A percentile compares a stretch with the other conserved stretches of the same genome.
phyloP scores from a whole-genome alignment of 1,284 basidiomycete species.

The Papiliotrema flavescens region DNA sequence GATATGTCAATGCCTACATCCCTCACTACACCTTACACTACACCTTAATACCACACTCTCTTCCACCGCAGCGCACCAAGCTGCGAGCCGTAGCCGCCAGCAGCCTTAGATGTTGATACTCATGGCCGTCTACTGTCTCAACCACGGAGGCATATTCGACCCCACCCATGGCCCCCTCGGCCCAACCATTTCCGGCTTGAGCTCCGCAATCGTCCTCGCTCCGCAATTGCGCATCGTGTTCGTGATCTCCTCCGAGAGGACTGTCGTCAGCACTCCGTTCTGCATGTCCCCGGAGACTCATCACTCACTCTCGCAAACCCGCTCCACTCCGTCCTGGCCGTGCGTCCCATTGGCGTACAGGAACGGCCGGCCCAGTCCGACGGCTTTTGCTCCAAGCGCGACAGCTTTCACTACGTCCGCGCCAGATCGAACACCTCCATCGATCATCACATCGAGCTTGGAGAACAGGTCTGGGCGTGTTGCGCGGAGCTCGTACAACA shows the following conservation, averaged over 20 bases:
- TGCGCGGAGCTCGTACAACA: conserved; percentile 51
- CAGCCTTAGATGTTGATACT: no score
- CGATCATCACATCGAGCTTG: conserved; percentile 55
- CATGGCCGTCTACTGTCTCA: not conserved
- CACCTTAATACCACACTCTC: no score
- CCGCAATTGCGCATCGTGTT: conserved; percentile 55
- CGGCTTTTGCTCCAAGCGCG: conserved; percentile 56
- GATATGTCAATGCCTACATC: no score
- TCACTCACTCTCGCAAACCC: conserved; percentile 52
- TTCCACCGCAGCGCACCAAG: no score
- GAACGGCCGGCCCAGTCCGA: conserved; percentile 56
- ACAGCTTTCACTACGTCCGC: conserved; percentile 58
- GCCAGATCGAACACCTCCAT: conserved; percentile 56
- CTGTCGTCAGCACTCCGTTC: conserved; percentile 26
- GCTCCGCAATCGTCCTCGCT: conserved; percentile 54
- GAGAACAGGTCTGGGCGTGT: conserved; percentile 52
- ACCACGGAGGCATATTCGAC: conserved; percentile 34
- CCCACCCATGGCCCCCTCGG: conserved; percentile 46
- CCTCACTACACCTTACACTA: no score
- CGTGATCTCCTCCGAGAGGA: conserved; percentile 54
- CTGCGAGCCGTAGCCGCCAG: no score
- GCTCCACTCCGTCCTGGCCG: conserved; percentile 53
- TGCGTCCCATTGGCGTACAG: conserved; percentile 55
- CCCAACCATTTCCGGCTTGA: conserved; percentile 73
- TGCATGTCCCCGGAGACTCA: not conserved